Evolutionary conservation across 2,329 filamentous ascomycete species (phyloP), one percentile per base, ranked within the genome.

Genomic region (Alternaria panax): DNA sequence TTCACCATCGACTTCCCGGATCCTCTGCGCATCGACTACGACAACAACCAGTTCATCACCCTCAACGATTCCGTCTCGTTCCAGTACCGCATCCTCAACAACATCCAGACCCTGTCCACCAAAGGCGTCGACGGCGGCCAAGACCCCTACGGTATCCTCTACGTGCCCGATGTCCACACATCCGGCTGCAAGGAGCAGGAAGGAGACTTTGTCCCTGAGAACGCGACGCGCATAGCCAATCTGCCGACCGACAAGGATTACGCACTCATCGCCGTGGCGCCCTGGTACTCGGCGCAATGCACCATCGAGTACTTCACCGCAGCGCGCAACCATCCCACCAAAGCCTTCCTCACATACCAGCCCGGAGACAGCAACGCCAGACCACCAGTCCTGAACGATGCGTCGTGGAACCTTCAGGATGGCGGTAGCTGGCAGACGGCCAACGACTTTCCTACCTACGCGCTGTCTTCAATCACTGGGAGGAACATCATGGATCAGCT

Each of bases 391-490:
- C 80, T 85, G 11, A 86, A 86, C 56, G 88, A 91, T 41, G 73
- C 83, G 0, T 80, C 83, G 2, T 97, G 94, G 94, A 81, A 86
- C 60, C 81, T 96, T 18, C 81, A 87, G 16, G 90, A 92, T 72
- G 84, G 84, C 14, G 87, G 85, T 12, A 80, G 80, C n/a, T 97
- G 93, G 93, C 90, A 88, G 74, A 78, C 80, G 1, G 79, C 82
- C n/a, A 90, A 90, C 70, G 82, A 85, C 27, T 97, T 88, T 69
- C 93, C 94, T 0, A 87, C 97, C 12, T 97, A 95, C 78, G 93
- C 92, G 40, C 82, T 98, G 16, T 86, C 92, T 0, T 88, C 90
- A 7, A 78, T 81, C 9, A 83, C 87, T 20, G 94, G 93, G 22
- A 77, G 80, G 12, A 81, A 84, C 32, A 84, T 97, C 78, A 90